Evolutionary conservation across 2,329 filamentous ascomycete genomes (phyloP).

Genomic region (Sphaceloma murrayae): DNA sequence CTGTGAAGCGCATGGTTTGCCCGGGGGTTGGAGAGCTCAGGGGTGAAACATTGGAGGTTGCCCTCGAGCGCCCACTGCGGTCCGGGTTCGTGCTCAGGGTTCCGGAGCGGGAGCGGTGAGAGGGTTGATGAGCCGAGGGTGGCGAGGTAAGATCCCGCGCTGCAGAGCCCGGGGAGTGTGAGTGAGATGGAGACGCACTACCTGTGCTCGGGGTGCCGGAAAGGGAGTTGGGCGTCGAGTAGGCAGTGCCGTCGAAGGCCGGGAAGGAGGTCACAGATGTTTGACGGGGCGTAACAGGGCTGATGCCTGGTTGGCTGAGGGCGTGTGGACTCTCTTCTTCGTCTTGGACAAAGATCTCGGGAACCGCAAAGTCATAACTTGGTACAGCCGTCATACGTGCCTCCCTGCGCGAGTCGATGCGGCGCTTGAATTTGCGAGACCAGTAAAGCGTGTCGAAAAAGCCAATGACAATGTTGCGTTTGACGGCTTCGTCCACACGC

Average conservation of each 20-base stretch:
- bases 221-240: conserved; percentile 11
- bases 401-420: conserved; percentile 60
- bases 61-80: not conserved
- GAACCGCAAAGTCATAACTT: conserved; percentile 58
- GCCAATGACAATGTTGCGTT: conserved; percentile 77
- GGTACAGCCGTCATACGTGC: conserved; percentile 71
- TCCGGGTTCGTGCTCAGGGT: too few species aligned
- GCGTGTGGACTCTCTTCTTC: conserved; percentile 44
- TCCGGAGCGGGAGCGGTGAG: not conserved
- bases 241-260: conserved; percentile 28
- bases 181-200: not conserved
- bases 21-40: conserved; percentile 2
- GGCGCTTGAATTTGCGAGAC: conserved; percentile 69
- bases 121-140: not conserved
- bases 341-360: conserved; percentile 83
- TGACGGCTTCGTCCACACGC: conserved; percentile 88
- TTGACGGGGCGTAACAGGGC: conserved; percentile 28
- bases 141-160: not conserved
- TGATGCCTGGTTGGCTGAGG: conserved; percentile 25
- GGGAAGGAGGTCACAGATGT: conserved; percentile 23
- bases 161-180: not conserved
- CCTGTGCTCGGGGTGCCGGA: not conserved
- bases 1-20: conserved; percentile 10
- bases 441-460: conserved; percentile 96
- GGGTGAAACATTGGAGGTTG: conserved; percentile 9